Evolutionary conservation across 768 basidiomycete species (phyloP).

Genomic region (Filobasidium wieringae): DNA sequence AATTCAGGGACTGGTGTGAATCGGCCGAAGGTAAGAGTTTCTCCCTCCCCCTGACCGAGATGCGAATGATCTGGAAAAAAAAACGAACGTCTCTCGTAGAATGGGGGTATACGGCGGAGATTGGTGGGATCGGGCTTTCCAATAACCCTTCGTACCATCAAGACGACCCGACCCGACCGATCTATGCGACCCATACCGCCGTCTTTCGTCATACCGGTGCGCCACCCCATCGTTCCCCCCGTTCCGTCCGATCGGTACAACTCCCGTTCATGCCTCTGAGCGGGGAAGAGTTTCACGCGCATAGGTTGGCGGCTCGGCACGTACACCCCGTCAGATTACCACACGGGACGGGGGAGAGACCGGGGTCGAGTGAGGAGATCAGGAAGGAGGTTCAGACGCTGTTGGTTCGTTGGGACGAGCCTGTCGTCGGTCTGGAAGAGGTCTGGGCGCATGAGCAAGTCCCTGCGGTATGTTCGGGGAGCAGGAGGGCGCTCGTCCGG

Average conservation of each 20-base stretch:
- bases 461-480: constrained; percentile 23
- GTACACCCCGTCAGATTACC: constrained; percentile 6
- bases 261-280: constrained; percentile 35
- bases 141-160: constrained; percentile 31
- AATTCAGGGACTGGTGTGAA: constrained; percentile 25
- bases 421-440: constrained; percentile 25
- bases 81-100: not conserved
- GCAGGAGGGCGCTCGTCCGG: constrained; percentile 26
- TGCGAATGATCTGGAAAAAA: not conserved
- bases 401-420: constrained; percentile 23
- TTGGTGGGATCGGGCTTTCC: constrained; percentile 33
- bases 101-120: constrained; percentile 30
- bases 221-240: constrained; percentile 29
- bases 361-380: constrained; percentile 10
- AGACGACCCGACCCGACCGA: constrained; percentile 22
- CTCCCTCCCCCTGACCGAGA: not conserved
- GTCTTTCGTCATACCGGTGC: constrained; percentile 32
- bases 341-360: not conserved
- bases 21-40: constrained; percentile 7
- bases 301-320: constrained; percentile 16
- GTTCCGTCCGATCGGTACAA: constrained; percentile 29
- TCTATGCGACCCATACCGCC: constrained; percentile 37
- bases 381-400: constrained; percentile 18
- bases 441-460: constrained; percentile 28
- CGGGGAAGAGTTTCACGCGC: constrained; percentile 26